phyloP scores from a whole-genome alignment of 768 basidiomycete genomes.

The Cystobasidium tubakii region DNA sequence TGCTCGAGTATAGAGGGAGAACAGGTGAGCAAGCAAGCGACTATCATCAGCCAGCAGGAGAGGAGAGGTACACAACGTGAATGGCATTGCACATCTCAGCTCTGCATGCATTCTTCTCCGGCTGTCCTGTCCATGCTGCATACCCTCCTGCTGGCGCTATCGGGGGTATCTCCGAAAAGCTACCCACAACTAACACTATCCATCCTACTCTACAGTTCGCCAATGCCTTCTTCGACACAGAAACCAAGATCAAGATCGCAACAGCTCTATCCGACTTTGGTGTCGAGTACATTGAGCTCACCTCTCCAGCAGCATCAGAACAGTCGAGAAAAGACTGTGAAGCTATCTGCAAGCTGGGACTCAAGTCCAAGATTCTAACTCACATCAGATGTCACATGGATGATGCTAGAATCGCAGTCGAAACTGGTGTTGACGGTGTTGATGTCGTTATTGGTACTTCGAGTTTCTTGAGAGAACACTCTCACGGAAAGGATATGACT shows the following conservation, averaged over 20 bases:
- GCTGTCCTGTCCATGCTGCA: too few species aligned
- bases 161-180: too few species aligned
- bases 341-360: conserved; percentile 96
- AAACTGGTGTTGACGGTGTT: conserved; percentile 97
- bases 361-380: conserved; percentile 93
- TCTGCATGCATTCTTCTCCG: too few species aligned
- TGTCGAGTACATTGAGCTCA: conserved; percentile 98
- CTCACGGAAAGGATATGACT: conserved; percentile 98
- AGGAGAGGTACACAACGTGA: too few species aligned
- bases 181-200: too few species aligned
- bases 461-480: conserved; percentile 98
- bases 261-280: conserved; percentile 97
- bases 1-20: conserved; percentile 44
- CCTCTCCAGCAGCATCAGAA: conserved; percentile 93
- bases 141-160: background rate
- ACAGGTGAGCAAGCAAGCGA: conserved; percentile 27
- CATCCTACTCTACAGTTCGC: conserved; percentile 61
- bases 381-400: conserved; percentile 99
- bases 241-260: conserved; percentile 99
- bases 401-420: conserved; percentile 94
- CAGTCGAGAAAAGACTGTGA: conserved; percentile 91
- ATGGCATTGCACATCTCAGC: too few species aligned
- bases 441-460: conserved; percentile 99
- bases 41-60: background rate
- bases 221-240: conserved; percentile 98